Evolutionary conservation across 2,329 filamentous ascomycete species (phyloP).

Genomic region (Alternaria sp.): DNA sequence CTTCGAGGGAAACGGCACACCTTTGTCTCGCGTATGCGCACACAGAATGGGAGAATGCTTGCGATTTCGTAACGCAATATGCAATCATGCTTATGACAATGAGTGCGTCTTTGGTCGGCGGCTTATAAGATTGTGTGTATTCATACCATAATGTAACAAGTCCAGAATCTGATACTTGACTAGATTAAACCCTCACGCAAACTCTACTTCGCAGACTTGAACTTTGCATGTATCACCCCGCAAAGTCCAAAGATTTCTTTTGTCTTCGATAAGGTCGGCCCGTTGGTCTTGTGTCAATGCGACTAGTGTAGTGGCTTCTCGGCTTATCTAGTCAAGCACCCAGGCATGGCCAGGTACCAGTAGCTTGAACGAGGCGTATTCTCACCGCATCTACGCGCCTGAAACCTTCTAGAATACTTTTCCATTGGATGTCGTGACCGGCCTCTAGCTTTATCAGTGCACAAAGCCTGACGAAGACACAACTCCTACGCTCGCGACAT

Average conservation of each 20-base stretch:
- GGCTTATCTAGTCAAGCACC: neutral
- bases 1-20: neutral
- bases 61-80: neutral
- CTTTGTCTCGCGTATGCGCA: neutral
- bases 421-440: neutral
- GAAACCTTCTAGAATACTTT: neutral
- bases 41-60: neutral
- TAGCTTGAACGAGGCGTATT: neutral
- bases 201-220: neutral
- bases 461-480: neutral
- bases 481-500: neutral
- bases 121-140: neutral
- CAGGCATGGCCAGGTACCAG: neutral
- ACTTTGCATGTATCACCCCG: neutral
- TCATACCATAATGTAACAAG: neutral
- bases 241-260: neutral
- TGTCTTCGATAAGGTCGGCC: neutral
- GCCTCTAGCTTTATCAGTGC: neutral
- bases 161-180: neutral
- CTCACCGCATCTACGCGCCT: slow-evolving; percentile 1
- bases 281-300: neutral
- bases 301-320: neutral
- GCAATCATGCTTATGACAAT: neutral
- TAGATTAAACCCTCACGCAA: neutral
- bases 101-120: neutral